Evolutionary conservation across 768 basidiomycete species (phyloP).

Genomic region (Dioszegia aurantiaca): DNA sequence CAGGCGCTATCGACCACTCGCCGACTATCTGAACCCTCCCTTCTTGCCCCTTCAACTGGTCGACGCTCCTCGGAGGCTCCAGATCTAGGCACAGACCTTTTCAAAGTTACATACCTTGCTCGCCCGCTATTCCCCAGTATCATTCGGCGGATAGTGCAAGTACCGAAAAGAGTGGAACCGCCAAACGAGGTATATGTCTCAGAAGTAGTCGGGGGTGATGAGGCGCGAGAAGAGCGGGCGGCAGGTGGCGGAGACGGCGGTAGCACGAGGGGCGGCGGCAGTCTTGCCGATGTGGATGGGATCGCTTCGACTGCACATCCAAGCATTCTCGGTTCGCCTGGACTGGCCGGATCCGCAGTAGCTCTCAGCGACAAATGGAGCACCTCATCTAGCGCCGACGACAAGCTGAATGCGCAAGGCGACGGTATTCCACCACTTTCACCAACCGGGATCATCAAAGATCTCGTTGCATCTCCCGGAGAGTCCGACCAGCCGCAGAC

Average conservation of each 20-base stretch:
- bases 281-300: neutral
- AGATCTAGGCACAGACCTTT: neutral
- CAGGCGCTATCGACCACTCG: neutral
- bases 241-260: neutral
- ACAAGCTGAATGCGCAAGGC: neutral
- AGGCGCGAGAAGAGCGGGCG: conserved; percentile 7
- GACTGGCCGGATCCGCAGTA: neutral
- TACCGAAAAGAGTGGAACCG: conserved; percentile 7
- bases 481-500: neutral
- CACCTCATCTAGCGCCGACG: neutral
- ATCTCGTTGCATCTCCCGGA: neutral
- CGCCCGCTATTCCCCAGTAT: conserved; percentile 36
- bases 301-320: neutral
- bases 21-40: neutral
- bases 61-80: conserved; percentile 2
- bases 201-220: conserved; percentile 28
- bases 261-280: neutral
- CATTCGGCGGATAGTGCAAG: conserved; percentile 27
- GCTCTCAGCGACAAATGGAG: conserved; percentile 4
- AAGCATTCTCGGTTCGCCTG: no score
- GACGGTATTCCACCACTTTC: neutral
- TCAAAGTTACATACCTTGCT: conserved; percentile 14
- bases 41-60: neutral
- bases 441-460: conserved; percentile 1
- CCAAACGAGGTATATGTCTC: conserved; percentile 29